Evolutionary conservation across 192 early-diverging fungal species (phyloP).

Genomic region (Linderina pennispora): DNA sequence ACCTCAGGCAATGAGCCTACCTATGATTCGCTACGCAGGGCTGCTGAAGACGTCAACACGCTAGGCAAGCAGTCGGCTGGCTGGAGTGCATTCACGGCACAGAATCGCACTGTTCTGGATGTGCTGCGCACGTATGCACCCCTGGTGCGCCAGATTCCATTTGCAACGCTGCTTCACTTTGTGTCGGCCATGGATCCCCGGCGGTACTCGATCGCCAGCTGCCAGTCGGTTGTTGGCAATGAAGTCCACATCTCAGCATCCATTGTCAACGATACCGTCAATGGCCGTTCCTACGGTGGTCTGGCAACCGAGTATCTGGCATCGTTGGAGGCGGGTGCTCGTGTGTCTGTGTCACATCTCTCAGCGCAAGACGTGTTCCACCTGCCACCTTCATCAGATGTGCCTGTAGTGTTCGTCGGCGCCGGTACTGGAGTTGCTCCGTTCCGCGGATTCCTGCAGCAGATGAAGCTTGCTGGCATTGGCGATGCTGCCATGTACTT

Average conservation of each 20-base stretch:
- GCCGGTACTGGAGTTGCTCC: neutral
- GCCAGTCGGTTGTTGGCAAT: neutral
- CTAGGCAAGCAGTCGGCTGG: neutral
- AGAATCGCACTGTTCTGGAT: neutral
- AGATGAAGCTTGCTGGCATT: neutral
- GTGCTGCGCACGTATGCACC: neutral
- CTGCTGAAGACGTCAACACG: neutral
- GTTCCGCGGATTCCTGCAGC: neutral
- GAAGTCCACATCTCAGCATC: neutral
- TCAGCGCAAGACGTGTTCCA: neutral
- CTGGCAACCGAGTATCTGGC: neutral
- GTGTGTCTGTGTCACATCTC: neutral
- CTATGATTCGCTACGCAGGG: neutral
- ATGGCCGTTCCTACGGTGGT: neutral
- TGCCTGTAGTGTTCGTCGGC: neutral
- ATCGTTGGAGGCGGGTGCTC: neutral
- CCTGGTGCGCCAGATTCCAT: neutral
- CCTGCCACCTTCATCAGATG: neutral
- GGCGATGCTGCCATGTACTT: neutral
- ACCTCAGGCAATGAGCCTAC: neutral
- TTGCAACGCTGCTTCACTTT: neutral
- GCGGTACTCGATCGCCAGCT: neutral
- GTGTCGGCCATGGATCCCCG: neutral
- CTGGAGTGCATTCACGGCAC: neutral
- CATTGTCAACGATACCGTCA: neutral